Conservation (phyloP, 23 red algal species). For the Gracilaria caudata region DNA sequence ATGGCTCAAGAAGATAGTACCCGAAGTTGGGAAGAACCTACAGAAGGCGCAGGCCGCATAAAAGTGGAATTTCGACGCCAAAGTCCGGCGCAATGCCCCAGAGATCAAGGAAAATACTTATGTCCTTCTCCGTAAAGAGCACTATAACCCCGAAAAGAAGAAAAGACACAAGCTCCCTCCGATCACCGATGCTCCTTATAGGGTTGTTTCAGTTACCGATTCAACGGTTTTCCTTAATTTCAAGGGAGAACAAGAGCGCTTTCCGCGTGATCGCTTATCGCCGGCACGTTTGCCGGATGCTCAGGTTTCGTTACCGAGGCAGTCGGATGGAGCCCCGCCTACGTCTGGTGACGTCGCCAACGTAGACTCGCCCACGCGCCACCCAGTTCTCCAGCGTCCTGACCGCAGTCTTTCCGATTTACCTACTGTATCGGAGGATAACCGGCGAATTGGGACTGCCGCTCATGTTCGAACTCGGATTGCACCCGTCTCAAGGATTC, state of each 20-base stretch:
- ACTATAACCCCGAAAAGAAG: neutral
- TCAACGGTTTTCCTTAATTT: neutral
- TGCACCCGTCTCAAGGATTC: neutral
- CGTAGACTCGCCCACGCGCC: neutral
- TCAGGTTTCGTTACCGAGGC: neutral
- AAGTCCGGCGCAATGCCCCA: neutral
- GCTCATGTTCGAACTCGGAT: too few species aligned
- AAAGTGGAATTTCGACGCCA: conserved; percentile 11
- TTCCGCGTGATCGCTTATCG: neutral
- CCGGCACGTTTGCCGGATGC: neutral
- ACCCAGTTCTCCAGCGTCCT: neutral
- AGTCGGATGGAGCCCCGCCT: neutral
- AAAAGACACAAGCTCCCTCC: conserved; percentile 4
- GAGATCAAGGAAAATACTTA: neutral
- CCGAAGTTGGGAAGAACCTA: too few species aligned
- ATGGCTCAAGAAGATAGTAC: too few species aligned
- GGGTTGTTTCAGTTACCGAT: conserved; percentile 6
- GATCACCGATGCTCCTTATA: conserved; percentile 8
- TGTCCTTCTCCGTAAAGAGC: conserved; percentile 5
- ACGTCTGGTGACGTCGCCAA: neutral
- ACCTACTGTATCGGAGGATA: too few species aligned
- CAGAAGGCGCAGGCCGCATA: neutral
- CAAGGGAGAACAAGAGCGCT: conserved; percentile 5
- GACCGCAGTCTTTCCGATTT: neutral
- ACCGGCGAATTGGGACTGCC: too few species aligned